phyloP scores from a whole-genome alignment of 371 early-diverging fungal species.

The Syncephalastrum sp. region DNA sequence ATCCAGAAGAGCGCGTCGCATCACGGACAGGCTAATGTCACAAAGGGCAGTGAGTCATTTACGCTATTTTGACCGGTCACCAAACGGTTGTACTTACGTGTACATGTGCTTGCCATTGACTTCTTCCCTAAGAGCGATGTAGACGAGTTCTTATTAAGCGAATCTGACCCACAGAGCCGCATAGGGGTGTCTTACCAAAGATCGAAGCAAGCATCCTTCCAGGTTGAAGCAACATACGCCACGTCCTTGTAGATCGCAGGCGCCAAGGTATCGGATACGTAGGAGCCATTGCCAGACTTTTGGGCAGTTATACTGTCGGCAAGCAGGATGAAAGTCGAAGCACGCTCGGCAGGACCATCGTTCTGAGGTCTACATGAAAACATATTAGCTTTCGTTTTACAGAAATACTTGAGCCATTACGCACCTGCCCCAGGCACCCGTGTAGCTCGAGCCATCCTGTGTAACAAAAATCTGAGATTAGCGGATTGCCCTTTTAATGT shows the following conservation, averaged over 20 bases:
- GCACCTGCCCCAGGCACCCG: conserved; percentile 15
- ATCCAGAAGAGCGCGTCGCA: conserved; percentile 49
- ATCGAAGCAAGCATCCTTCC: conserved; percentile 47
- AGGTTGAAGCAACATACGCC: conserved; percentile 55
- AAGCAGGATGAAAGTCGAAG: conserved; percentile 49
- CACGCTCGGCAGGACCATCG: conserved; percentile 84
- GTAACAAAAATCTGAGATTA: neutral
- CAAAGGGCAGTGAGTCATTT: neutral
- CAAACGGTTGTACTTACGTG: conserved; percentile 35
- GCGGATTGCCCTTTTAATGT: conserved; percentile 6
- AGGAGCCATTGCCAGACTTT: neutral
- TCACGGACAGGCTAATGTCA: conserved; percentile 41
- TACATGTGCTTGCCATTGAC: conserved; percentile 62
- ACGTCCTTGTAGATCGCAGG: conserved; percentile 49
- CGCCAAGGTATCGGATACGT: conserved; percentile 8
- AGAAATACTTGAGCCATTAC: neutral
- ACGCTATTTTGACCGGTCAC: neutral
- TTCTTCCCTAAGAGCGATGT: conserved; percentile 58
- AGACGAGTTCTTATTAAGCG: neutral
- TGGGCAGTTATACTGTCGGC: conserved; percentile 25
- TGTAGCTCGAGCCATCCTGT: conserved; percentile 14
- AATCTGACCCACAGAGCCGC: neutral
- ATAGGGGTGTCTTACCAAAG: conserved; percentile 36
- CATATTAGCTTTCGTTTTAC: neutral
- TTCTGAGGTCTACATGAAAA: conserved; percentile 60